A percentile compares a stretch with the other conserved stretches of the same genome.
Conservation (phyloP, 495 filamentous ascomycete species). For the Annulohypoxylon moriforme region DNA sequence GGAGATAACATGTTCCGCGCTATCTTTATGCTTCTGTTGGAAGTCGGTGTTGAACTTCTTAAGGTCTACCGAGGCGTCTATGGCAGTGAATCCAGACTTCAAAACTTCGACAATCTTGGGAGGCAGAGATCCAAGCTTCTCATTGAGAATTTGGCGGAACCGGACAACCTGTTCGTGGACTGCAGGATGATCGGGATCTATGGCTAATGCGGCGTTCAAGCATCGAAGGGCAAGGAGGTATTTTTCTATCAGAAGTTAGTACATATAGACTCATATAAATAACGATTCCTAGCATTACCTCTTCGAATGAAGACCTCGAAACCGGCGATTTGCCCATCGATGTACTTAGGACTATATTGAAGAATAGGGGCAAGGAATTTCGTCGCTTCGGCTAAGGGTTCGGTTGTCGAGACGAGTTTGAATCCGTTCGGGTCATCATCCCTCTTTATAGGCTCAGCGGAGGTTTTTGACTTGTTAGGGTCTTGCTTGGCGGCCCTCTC, state of each 20-base stretch:
- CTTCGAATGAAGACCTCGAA: slow-evolving; percentile 87
- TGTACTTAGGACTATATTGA: slow-evolving; percentile 81
- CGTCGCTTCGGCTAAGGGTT: slow-evolving; percentile 85
- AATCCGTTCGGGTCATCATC: slow-evolving; percentile 87
- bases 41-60: slow-evolving; percentile 76
- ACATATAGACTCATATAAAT: slow-evolving; percentile 24
- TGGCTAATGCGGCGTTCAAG: slow-evolving; percentile 74
- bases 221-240: slow-evolving; percentile 86
- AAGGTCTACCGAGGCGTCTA: slow-evolving; percentile 68
- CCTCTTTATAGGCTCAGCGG: slow-evolving; percentile 75
- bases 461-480: slow-evolving; percentile 70
- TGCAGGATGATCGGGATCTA: slow-evolving; percentile 78
- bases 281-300: slow-evolving; percentile 56
- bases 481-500: slow-evolving; percentile 79
- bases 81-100: slow-evolving; percentile 70
- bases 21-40: slow-evolving; percentile 69
- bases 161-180: slow-evolving; percentile 80
- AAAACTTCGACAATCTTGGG: slow-evolving; percentile 73
- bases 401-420: slow-evolving; percentile 78
- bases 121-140: slow-evolving; percentile 63
- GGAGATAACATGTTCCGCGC: slow-evolving; percentile 70
- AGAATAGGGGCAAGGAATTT: slow-evolving; percentile 87
- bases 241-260: slow-evolving; percentile 70
- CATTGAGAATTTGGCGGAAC: slow-evolving; percentile 73
- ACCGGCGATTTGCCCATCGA: slow-evolving; percentile 83